These are phyloP conservation scores for Daldinia bambusicola DNA, from an alignment of 495 filamentous ascomycete genomes.

Conservation along the genomic window DNA sequence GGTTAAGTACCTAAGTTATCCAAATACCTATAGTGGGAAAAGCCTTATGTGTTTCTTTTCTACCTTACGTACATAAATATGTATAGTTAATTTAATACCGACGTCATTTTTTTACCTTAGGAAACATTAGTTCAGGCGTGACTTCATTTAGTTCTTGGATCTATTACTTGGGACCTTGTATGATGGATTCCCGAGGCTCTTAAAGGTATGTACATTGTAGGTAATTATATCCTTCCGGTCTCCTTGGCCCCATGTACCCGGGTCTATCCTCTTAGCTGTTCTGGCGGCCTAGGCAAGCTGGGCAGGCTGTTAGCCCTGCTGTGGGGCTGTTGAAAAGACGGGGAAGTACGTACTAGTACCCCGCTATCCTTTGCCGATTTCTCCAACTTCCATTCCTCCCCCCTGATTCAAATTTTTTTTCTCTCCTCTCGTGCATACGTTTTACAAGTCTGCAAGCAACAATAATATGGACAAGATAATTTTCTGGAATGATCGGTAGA, in stretches of 20 bases:
- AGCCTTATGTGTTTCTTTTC: neutral
- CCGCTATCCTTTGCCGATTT: slow-evolving; percentile 32
- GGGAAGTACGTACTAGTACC: slow-evolving; percentile 27
- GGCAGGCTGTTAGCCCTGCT: neutral
- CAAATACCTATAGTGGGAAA: no score
- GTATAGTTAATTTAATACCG: neutral
- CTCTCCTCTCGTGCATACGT: slow-evolving; percentile 13
- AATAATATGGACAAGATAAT: slow-evolving; percentile 41
- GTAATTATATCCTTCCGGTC: neutral
- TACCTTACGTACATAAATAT: neutral
- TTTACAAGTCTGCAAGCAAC: slow-evolving; percentile 13
- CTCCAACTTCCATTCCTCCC: slow-evolving; percentile 36
- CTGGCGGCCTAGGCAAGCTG: no score
- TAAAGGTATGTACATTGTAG: slow-evolving; percentile 27
- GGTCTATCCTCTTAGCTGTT: slow-evolving; percentile 27
- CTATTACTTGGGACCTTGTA: neutral
- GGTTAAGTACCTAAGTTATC: no score
- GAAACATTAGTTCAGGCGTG: neutral
- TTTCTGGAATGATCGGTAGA: slow-evolving; percentile 4
- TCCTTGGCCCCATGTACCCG: slow-evolving; percentile 21
- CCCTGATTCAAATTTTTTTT: slow-evolving; percentile 27
- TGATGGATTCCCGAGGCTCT: slow-evolving; percentile 32
- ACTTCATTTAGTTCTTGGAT: neutral
- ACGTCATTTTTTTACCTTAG: neutral
- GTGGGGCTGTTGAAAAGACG: slow-evolving; percentile 20